Evolutionary conservation across 805 yeast species (phyloP), one percentile per base, ranked within the genome.

Genomic region (Metschnikowia lachancei): DNA sequence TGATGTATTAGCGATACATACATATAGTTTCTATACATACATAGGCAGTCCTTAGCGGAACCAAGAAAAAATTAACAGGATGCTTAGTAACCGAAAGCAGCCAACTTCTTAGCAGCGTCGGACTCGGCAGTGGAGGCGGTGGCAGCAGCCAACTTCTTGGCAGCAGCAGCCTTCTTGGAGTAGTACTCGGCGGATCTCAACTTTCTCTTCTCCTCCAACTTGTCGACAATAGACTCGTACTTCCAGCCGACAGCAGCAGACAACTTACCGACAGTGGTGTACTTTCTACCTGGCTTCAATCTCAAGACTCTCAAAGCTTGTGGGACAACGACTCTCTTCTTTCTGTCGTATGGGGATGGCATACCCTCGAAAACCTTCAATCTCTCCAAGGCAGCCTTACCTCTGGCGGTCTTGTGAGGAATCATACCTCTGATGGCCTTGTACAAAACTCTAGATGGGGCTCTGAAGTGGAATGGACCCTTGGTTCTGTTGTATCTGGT

Each of bases 391-490:
- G 99, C 99, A 73, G 98, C 98, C 82, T 88, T 87, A 79, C 99
- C 99, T 80, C 98, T 94, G 66, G 98, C 94, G 64, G 99, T 94
- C 90, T 94, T 94, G 91, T 94, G 98, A 74, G 97, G 81, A 69
- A 94, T 80, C 99, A 94, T 94, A 81, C 99, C 99, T 75, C 96
- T 87, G 75, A 94, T 78, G 70, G 99, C 97, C 87, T 94, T 94
- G 95, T 91, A 91, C 80, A 94, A 90, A 79, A 94, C 92, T 81
- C 98, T 90, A 58, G 98, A 91, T 77, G 99, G 99, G 58, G 99
- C 99, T 81, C 98, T 94, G 96, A 94, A 94, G 77, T 94, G 99
- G 97, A 92, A 94, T 71, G 98, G 98, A 82, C 99, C 99, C 76
- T 90, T 86, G 70, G 82, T 85, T 82, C 90, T 90, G 96, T 94